Percentiles rank a stretch among this genome's conserved stretches.
Conservation (phyloP, 345 rosid genomes). For the Limnanthes douglasii region DNA sequence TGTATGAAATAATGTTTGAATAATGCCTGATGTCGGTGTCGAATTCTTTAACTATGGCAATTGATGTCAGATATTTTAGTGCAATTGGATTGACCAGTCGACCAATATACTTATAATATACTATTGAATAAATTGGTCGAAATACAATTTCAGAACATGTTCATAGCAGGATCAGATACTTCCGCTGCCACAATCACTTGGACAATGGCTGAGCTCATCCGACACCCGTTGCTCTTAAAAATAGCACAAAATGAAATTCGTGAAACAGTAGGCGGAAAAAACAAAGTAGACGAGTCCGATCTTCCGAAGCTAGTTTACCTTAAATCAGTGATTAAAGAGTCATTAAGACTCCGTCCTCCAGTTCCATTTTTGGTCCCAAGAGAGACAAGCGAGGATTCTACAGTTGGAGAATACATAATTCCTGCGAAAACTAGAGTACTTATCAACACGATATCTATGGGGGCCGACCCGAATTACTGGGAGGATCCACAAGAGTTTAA, state of each 20-base stretch:
- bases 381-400: background rate
- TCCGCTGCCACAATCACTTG: background rate
- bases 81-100: too few species aligned
- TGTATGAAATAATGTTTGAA: too few species aligned
- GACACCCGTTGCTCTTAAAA: background rate
- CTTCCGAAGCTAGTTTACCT: background rate
- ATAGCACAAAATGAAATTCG: background rate
- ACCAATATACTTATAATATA: too few species aligned
- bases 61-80: too few species aligned
- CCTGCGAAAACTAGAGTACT: conserved; percentile 22
- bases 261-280: background rate
- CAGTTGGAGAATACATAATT: conserved; percentile 4
- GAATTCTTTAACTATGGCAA: background rate
- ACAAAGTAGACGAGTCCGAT: background rate
- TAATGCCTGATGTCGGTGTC: too few species aligned
- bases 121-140: too few species aligned
- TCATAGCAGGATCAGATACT: background rate
- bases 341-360: background rate
- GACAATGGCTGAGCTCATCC: background rate
- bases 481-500: conserved; percentile 19
- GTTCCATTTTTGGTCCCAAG: background rate
- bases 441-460: conserved; percentile 13
- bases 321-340: background rate
- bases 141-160: background rate
- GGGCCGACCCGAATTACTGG: conserved; percentile 17